A percentile compares a stretch with the other conserved stretches of the same genome.
Evolutionary conservation across 2,329 filamentous ascomycete genomes (phyloP).

Genomic region (Zymoseptoria pseudotritici): DNA sequence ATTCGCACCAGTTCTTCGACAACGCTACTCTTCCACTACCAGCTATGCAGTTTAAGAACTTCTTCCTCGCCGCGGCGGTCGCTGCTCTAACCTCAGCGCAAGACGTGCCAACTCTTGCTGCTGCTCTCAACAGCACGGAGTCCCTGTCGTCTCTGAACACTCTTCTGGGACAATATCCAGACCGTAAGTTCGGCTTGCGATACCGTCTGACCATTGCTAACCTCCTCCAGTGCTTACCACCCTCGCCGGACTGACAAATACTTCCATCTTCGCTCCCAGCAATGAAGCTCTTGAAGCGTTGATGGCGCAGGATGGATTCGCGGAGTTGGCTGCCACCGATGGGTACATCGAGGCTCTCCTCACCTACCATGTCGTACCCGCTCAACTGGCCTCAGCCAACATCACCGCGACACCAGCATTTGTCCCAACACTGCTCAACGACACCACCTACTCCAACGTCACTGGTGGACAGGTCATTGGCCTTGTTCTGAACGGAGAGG

Average conservation of each 20-base stretch:
- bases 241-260: conserved; percentile 35
- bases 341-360: conserved; percentile 41
- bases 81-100: conserved; percentile 30
- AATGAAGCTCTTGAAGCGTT: conserved; percentile 43
- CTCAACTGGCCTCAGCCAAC: conserved; percentile 38
- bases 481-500: neutral
- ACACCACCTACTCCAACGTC: conserved; percentile 49
- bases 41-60: conserved; percentile 34
- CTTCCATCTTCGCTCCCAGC: conserved; percentile 53
- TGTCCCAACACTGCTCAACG: conserved; percentile 43
- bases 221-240: conserved; percentile 22
- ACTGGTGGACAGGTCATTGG: conserved; percentile 50
- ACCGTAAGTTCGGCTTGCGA: conserved; percentile 2
- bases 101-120: conserved; percentile 30
- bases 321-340: conserved; percentile 28
- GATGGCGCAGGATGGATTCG: conserved; percentile 19
- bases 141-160: conserved; percentile 12
- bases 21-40: neutral
- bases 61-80: conserved; percentile 32
- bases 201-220: neutral
- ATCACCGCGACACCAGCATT: conserved; percentile 35
- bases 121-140: conserved; percentile 26
- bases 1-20: neutral
- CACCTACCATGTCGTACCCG: conserved; percentile 53
- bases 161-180: conserved; percentile 8